phyloP scores from a whole-genome alignment of 2,329 filamentous ascomycete species.

The Pseudocercospora ulei region DNA sequence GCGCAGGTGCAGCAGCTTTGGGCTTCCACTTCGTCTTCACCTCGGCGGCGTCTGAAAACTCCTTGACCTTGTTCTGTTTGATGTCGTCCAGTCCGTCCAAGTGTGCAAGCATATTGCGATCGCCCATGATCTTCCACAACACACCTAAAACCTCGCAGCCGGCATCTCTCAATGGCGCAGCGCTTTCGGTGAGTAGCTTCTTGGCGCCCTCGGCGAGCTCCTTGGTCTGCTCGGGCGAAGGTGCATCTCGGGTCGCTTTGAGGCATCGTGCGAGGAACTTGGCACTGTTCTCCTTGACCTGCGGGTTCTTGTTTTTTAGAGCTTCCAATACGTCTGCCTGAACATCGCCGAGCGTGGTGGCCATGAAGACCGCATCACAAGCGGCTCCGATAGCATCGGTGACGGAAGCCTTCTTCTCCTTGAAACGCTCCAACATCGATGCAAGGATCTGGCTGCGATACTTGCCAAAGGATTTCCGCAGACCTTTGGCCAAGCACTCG shows the following conservation, averaged over 20 bases:
- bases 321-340: slow-evolving; percentile 83
- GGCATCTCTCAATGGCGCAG: slow-evolving; percentile 71
- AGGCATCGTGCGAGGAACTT: slow-evolving; percentile 86
- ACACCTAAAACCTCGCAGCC: slow-evolving; percentile 89
- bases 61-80: slow-evolving; percentile 88
- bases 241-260: slow-evolving; percentile 71
- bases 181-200: slow-evolving; percentile 82
- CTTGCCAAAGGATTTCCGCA: slow-evolving; percentile 67
- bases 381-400: slow-evolving; percentile 79
- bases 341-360: slow-evolving; percentile 68
- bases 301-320: slow-evolving; percentile 88
- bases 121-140: slow-evolving; percentile 96
- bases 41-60: slow-evolving; percentile 71
- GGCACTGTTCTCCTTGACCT: slow-evolving; percentile 91
- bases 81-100: slow-evolving; percentile 92
- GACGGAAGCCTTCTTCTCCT: slow-evolving; percentile 90
- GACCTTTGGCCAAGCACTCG: slow-evolving; percentile 74
- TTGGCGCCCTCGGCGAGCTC: slow-evolving; percentile 79
- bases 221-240: slow-evolving; percentile 71
- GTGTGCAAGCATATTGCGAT: slow-evolving; percentile 87
- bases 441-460: slow-evolving; percentile 72
- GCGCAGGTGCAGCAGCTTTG: slow-evolving; percentile 58
- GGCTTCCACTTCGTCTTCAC: slow-evolving; percentile 88
- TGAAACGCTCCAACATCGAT: slow-evolving; percentile 87
- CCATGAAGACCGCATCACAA: slow-evolving; percentile 59